Base-by-base conservation (phyloP, 257 asterid species). In the Eustoma russellianum region DNA sequence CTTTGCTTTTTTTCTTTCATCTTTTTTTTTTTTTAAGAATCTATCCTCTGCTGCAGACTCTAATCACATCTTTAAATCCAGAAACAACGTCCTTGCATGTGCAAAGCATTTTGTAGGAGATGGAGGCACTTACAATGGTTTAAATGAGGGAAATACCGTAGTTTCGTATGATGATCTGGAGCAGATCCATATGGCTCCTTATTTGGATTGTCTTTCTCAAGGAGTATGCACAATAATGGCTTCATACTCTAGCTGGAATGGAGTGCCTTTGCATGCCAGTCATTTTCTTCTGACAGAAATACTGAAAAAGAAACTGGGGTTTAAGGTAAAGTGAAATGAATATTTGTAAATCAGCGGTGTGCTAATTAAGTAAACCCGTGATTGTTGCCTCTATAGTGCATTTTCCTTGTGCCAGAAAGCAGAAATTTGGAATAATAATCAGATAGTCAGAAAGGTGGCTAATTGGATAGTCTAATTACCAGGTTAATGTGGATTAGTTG, bases 81-180 rank as follows among this genome's bases (percentile, higher is more conserved):
- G 82, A 54, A 52, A 76, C 67, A 76, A 76, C 57, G 76, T 72
- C 48, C 44, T 68, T 62, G 77, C 79, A 17, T 76, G 82, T 66
- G 76, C 82, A 30, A 76, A 76, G 78, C 78, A 72, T 61, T 72
- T 76, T 68, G 82, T 76, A 13, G 82, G 82, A 58, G 82, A 76
- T 66, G 82, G 82, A 46, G 82, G 82, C 53, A 76, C 82, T 56
- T 15, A 65, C 47, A 43, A 57, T 35, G 82, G 82, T 61, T 35
- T 17, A 59, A 76, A 76, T 41, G 82, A 72, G 70, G 82, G 82
- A 47, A 67, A 76, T 62, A 46, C 82, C 54, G 30, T 69, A 48
- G 55, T 57, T 41, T 33, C 82, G 7, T 76, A 65, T 53, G 79
- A 72, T 41, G 77, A 66, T 48, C 70, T 76, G 50, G 82, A 76